Percentiles rank a stretch among this genome's conserved stretches.
Evolutionary conservation across 1,284 basidiomycete species (phyloP).

Genomic region (Sporisorium scitamineum): DNA sequence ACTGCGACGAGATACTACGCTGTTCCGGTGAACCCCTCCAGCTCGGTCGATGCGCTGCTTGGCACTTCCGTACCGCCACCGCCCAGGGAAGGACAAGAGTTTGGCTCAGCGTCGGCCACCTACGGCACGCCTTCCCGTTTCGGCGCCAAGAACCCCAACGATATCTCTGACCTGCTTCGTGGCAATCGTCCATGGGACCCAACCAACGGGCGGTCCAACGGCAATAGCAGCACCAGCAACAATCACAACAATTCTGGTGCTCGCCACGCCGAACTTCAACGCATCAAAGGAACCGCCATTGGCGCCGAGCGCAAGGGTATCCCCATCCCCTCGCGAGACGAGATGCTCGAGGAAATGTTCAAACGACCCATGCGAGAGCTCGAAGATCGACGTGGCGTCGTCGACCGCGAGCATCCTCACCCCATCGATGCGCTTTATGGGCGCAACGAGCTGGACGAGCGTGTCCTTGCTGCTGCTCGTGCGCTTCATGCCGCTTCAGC

Average conservation of each 20-base stretch:
- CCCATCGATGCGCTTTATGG: conserved; percentile 58
- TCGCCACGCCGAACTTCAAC: conserved; percentile 39
- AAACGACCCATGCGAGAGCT: conserved; percentile 46
- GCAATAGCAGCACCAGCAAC: conserved; percentile 3
- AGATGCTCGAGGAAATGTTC: conserved; percentile 54
- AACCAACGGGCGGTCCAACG: not conserved
- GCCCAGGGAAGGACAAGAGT: conserved; percentile 34
- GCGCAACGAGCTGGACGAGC: conserved; percentile 60
- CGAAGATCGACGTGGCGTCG: conserved; percentile 25
- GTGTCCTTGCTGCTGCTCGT: conserved; percentile 53
- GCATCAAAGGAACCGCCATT: conserved; percentile 47
- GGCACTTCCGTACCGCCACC: conserved; percentile 57
- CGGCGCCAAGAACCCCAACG: conserved; percentile 51
- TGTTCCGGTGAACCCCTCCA: conserved; percentile 56
- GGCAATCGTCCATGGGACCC: conserved; percentile 25
- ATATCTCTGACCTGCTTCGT: conserved; percentile 54
- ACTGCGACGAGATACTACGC: conserved; percentile 27
- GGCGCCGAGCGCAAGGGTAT: conserved; percentile 45
- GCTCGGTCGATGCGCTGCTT: conserved; percentile 60
- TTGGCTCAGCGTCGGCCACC: conserved; percentile 15
- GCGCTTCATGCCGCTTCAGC: conserved; percentile 37
- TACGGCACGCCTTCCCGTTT: conserved; percentile 26
- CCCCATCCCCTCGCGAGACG: conserved; percentile 47
- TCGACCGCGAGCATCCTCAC: conserved; percentile 58
- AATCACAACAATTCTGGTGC: conserved; percentile 1